A percentile compares a stretch with the other conserved stretches of the same genome.
Conservation (phyloP, 495 filamentous ascomycete genomes). For the Tetracladium marchalianum region DNA sequence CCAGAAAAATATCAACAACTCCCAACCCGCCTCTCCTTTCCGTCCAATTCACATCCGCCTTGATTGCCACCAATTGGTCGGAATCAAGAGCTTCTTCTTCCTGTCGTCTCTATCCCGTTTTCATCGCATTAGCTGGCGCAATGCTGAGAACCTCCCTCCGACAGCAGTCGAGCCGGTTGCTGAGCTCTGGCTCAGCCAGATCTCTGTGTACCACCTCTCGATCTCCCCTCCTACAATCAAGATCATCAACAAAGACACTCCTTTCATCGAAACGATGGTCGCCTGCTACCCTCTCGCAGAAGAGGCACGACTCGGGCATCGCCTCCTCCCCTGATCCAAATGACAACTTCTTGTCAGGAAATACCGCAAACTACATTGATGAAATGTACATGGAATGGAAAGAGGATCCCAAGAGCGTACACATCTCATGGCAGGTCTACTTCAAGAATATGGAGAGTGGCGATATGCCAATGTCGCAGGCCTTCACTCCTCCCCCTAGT, state of each 20-base stretch:
- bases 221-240: constrained; percentile 25
- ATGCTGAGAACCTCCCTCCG: constrained; percentile 45
- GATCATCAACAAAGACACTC: constrained; percentile 4
- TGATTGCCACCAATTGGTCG: background rate
- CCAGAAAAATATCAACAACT: constrained; percentile 19
- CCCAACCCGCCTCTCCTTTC: constrained; percentile 45
- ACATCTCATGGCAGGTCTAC: constrained; percentile 98
- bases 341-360: constrained; percentile 91
- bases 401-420: constrained; percentile 82
- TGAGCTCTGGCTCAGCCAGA: constrained; percentile 39
- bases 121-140: constrained; percentile 19
- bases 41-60: constrained; percentile 11
- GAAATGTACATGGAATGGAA: constrained; percentile 99
- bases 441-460: constrained; percentile 98
- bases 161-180: constrained; percentile 39
- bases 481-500: constrained; percentile 90
- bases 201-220: constrained; percentile 37
- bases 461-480: constrained; percentile 92
- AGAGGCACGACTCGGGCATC: constrained; percentile 33
- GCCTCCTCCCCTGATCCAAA: constrained; percentile 57
- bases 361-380: constrained; percentile 96
- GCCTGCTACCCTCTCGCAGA: constrained; percentile 38
- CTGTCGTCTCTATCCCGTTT: constrained; percentile 1
- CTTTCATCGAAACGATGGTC: constrained; percentile 33
- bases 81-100: constrained; percentile 1